Base-by-base conservation (phyloP, 73 alveolate species). In the Uronychia binucleata region DNA sequence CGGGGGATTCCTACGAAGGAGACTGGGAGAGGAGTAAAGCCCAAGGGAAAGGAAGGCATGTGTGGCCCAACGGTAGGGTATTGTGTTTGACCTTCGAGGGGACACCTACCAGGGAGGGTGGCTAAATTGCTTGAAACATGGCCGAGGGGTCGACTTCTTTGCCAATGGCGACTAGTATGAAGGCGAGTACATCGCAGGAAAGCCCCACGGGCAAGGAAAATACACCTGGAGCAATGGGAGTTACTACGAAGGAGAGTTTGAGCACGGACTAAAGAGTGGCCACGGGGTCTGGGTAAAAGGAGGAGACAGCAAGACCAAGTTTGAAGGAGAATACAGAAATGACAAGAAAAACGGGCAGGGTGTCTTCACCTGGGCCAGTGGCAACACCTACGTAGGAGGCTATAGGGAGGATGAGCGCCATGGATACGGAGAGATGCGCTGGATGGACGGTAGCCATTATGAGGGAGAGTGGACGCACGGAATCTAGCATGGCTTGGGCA, bases 201-300 rank as follows among this genome's bases (percentile, higher is more conserved):
- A 86, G 98, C 96, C 30, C 91, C 85, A 91, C 30, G 97, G 97
- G 0, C 34, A 67, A 30, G 97, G 97, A 8, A 77, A 75, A 27
- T 93, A 83, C 74, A 86, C 32, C 5, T 93, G 97, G 96, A 76
- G 46, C 30, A 75, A 46, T 35, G 90, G 90, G 26, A 85, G 75
- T 26, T 29, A 28, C 26, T 89, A 89, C 77, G 92, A 89, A 78
- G 95, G 95, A 30, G 79, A 78, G 14, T 89, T 92, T 92, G 58
- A 58, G 59, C 32, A 83, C 75, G 90, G 90, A 1, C 57, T 33
- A 11, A 83, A 83, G 31, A 80, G 75, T 1, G 90, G 90, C 1
- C 11, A 33, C 31, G 90, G 90, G 74, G 27, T 28, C 8, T 83
- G 90, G 90, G 1, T 19, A 34, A 79, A 30, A 28, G 77, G 77